A percentile compares a stretch with the other conserved stretches of the same genome.
Conservation (phyloP, 768 basidiomycete species). For the Leccinum aurantiacum region DNA sequence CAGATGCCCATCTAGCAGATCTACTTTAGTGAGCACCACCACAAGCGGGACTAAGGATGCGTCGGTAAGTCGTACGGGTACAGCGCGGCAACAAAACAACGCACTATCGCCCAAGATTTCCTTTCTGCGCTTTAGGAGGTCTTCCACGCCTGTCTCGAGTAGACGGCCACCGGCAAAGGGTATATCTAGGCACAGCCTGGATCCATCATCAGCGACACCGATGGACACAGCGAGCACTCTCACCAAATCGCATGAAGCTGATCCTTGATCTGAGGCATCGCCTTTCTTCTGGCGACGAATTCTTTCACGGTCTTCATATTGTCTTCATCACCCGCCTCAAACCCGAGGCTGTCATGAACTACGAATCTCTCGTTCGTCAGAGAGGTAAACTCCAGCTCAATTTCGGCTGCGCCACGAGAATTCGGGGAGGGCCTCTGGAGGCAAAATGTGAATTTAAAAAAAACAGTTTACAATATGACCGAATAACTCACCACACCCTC, state of each 20-base stretch:
- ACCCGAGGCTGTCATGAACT: not conserved
- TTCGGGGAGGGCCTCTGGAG: not conserved
- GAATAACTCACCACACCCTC: too few species aligned
- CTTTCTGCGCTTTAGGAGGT: slow-evolving; percentile 7
- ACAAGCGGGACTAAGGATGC: not conserved
- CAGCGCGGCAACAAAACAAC: not conserved
- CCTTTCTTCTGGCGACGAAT: slow-evolving; percentile 1
- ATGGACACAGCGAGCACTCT: not conserved
- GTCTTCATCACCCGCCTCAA: not conserved
- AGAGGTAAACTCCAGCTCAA: not conserved
- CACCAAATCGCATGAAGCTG: slow-evolving; percentile 19
- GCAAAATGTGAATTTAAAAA: not conserved
- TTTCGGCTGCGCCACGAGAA: not conserved
- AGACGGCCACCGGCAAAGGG: slow-evolving; percentile 15
- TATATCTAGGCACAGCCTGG: slow-evolving; percentile 19
- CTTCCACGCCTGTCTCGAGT: slow-evolving; percentile 16
- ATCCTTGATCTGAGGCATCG: slow-evolving; percentile 1
- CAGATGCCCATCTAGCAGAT: slow-evolving; percentile 2
- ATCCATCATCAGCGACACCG: not conserved
- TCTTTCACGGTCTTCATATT: not conserved
- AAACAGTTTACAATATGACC: not conserved
- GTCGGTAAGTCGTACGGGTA: slow-evolving; percentile 1
- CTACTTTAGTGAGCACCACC: too few species aligned
- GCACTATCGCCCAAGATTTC: slow-evolving; percentile 3
- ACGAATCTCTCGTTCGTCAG: not conserved